A percentile compares a stretch with the other conserved stretches of the same genome.
Evolutionary conservation across 345 rosid species (phyloP).

Genomic region (Sonneratia caseolaris): DNA sequence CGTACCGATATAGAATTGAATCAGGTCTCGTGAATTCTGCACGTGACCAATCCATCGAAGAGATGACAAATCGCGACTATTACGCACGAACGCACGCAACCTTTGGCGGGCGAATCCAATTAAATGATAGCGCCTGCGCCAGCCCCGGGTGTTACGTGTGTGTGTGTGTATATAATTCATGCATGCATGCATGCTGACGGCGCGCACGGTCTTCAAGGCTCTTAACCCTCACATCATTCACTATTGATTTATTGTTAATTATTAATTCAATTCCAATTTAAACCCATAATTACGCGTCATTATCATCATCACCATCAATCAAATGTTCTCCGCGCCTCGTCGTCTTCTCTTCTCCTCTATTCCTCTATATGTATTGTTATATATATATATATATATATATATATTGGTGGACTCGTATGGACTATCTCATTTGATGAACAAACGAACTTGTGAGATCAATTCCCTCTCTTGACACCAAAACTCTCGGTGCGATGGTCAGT

Average conservation of each 20-base stretch:
- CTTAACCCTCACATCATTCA: not conserved
- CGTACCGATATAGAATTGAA: too few relatives aligned
- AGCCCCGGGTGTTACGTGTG: not conserved
- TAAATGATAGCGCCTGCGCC: not conserved
- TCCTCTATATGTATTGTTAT: not conserved
- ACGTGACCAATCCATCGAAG: too few relatives aligned
- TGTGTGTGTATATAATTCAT: not conserved
- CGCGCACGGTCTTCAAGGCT: constrained; percentile 7
- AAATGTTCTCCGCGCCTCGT: constrained; percentile 3
- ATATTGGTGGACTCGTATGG: not conserved
- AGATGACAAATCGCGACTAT: not conserved
- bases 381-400: not conserved
- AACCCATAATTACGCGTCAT: not conserved
- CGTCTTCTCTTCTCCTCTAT: not conserved
- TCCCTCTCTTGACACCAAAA: too few relatives aligned
- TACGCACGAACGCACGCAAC: not conserved
- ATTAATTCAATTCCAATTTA: not conserved
- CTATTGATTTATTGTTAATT: not conserved
- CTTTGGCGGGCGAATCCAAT: not conserved
- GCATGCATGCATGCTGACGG: constrained; percentile 8
- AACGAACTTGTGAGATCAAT: too few relatives aligned
- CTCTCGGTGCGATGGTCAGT: not conserved
- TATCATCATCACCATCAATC: not conserved
- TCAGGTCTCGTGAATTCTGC: too few relatives aligned
- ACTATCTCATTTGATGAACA: not conserved